Base-by-base conservation (phyloP, 768 basidiomycete genomes). In the Hysterangium stoloniferum region DNA sequence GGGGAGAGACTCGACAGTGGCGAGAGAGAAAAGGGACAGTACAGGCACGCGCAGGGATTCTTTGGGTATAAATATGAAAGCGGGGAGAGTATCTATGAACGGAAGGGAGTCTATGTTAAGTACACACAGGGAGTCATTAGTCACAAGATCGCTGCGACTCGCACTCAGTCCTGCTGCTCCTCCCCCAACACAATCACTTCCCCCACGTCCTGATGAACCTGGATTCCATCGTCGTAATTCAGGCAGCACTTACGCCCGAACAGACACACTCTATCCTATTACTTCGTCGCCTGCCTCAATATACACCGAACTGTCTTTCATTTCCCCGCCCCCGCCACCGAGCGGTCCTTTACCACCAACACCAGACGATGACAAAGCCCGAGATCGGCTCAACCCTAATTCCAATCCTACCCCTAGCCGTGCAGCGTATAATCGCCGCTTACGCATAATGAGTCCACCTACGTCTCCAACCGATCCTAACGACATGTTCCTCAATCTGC, bases 361-460 rank as follows among this genome's bases (percentile, higher is more conserved):
- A 29, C 55, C 55, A 24, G 74, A 70, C 59, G 53, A 27, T 59
- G 55, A 6, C 55, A 53, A 44, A 56, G 59, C 52, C 56, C 60
- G 9, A 29, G 48, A 2, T 31, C 17, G 49, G 27, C 12, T 47
- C 11, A 2, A 25, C 41, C 2, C 27, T 17, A 4, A 12, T n/a
- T 44, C 48, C 9, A 22, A 33, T 48, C 28, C 52, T 56, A 8
- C 57, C 59, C 6, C 67, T 2, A 42, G 41, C 15, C 12, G 22
- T 42, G 15, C 41, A 17, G 13, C 71, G 5, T 64, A 68, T 38
- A 56, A 72, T 57, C 78, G 78, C 54, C 82, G 86, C 29, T 58
- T 86, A 48, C 80, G 86, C 45, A 79, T 83, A 44, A 73, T 80
- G 45, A 86, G 82, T 59, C 72, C 81, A 3, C 82, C 82, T 20